Percentiles rank a stretch among this genome's conserved stretches.
Conservation (phyloP, 1,139 yeast genomes). For the Debaryomycetaceae sp. region DNA sequence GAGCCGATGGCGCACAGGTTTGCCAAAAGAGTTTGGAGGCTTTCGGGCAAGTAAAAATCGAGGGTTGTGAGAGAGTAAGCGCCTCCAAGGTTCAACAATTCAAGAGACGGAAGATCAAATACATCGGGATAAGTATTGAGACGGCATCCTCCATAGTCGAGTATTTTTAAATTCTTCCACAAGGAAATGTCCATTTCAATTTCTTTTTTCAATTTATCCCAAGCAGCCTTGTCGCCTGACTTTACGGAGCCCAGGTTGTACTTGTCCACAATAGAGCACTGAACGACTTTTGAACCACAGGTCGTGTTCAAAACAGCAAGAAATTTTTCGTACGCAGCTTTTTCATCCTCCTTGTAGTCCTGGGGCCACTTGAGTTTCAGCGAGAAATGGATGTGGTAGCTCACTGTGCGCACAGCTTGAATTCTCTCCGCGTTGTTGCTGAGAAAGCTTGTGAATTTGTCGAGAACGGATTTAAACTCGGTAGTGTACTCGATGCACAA, state of each 20-base stretch:
- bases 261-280: conserved; percentile 30
- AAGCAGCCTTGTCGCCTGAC: conserved; percentile 24
- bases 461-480: conserved; percentile 16
- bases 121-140: conserved; percentile 31
- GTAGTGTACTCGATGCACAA: conserved; percentile 26
- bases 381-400: conserved; percentile 30
- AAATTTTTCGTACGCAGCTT: conserved; percentile 16
- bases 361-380: conserved; percentile 22
- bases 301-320: conserved; percentile 12
- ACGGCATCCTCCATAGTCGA: conserved; percentile 32
- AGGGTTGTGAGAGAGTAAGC: conserved; percentile 31
- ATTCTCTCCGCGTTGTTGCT: conserved; percentile 8
- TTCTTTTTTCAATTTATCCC: conserved; percentile 25
- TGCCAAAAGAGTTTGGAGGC: conserved; percentile 21
- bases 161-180: conserved; percentile 23
- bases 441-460: conserved; percentile 13
- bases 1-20: conserved; percentile 25
- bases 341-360: conserved; percentile 18
- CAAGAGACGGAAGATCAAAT: conserved; percentile 27
- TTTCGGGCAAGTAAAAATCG: conserved; percentile 28
- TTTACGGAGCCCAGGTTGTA: conserved; percentile 26
- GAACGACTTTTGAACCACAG: conserved; percentile 22
- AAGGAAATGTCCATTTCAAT: conserved; percentile 27
- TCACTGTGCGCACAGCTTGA: conserved; percentile 12
- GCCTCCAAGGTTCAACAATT: conserved; percentile 31